Evolutionary conservation across 305 asterid genomes (phyloP), one percentile per base, ranked within the genome.

Genomic region (Solanum chacoense): DNA sequence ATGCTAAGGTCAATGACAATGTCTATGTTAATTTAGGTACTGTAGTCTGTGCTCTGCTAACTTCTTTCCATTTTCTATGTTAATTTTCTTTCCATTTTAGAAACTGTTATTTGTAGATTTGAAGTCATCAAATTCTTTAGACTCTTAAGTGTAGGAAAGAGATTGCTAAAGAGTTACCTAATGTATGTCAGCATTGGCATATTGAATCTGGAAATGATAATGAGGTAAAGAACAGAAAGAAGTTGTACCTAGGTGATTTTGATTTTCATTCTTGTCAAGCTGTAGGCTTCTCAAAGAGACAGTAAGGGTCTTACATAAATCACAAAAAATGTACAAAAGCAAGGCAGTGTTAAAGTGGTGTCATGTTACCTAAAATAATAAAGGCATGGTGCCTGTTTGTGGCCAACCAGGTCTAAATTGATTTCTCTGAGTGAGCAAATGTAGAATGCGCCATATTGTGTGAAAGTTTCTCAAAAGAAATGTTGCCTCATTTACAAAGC

Each of bases 1-100:
- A 93, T 85, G 91, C 86, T 83, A 95, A 96, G 96, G 92, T 94
- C 90, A 95, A 93, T 85, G 99, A 96, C 89, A 96, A 95, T 94
- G 91, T 95, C 89, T 95, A 93, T 91, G 91, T 94, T 86, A 93
- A 95, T 90, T 94, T 96, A 80, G 99, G 98, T 95, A 94, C 2
- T 50, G 40, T 31, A 11, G 42, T 50, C 73, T 83, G 42, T 16
- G 42, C 73, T 83, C 28, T 50, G 22, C 86, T 11, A 36, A 45
- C 20, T 16, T 83, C 29, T 83, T 83, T 55, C 73, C 42, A 32
- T 31, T 20, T 16, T 50, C 73, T 50, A 55, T 83, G 14, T 40
- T 83, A 11, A 83, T 31, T 50, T 50, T 32, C 29, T 13, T 83
- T 83, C 42, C 42, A 29, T 83, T 31, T 10, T 3, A 22, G 87